Conservation (phyloP, 768 basidiomycete species). For the Podaxis pistillaris region DNA sequence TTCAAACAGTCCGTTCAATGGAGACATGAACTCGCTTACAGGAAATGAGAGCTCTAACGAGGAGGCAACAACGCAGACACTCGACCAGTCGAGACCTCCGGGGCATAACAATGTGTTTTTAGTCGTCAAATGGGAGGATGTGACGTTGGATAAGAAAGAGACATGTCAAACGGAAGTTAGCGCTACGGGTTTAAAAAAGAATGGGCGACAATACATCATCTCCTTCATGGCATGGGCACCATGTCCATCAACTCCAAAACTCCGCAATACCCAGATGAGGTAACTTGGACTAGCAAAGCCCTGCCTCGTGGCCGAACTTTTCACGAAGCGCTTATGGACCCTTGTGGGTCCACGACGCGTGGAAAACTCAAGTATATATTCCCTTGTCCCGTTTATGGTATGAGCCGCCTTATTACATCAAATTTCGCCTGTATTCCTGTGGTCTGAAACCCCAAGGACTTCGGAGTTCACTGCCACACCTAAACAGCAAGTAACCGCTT, state of each 20-base stretch:
- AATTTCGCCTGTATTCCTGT: too few relatives aligned
- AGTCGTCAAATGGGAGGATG: neutral
- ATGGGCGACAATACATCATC: neutral
- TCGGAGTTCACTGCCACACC: too few relatives aligned
- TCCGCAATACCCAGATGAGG: neutral
- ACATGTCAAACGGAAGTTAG: neutral
- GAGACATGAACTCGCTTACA: neutral
- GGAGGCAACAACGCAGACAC: neutral
- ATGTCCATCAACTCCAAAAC: neutral
- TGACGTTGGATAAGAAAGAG: neutral
- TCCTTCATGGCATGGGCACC: neutral
- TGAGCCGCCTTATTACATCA: neutral
- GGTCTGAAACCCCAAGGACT: too few relatives aligned
- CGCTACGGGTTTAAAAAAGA: neutral
- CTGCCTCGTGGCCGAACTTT: neutral
- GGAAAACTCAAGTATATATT: neutral
- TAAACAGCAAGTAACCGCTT: too few relatives aligned
- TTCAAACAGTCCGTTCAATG: neutral
- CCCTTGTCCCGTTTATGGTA: conserved; percentile 5
- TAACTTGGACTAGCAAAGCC: neutral
- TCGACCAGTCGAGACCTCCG: neutral
- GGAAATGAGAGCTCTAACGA: neutral
- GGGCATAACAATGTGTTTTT: neutral
- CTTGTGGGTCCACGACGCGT: conserved; percentile 12
- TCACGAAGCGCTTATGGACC: neutral